Evolutionary conservation across 1,284 basidiomycete species (phyloP).

Genomic region (Hemileia vastatrix): DNA sequence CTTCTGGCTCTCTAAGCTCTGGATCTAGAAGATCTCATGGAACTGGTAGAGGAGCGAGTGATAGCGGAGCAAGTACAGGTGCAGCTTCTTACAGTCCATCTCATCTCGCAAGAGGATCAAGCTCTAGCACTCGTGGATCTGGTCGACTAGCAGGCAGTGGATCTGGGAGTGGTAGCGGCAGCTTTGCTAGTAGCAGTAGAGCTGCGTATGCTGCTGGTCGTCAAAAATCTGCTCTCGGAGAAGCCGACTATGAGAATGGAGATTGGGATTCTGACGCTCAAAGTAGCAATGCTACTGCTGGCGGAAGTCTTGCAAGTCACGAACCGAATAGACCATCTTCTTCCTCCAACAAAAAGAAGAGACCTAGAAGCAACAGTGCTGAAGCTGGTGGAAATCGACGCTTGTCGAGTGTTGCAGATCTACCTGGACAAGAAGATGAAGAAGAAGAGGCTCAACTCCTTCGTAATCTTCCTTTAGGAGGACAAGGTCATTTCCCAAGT

Average conservation of each 20-base stretch:
- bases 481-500: slow-evolving; percentile 28
- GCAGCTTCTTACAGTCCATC: slow-evolving; percentile 33
- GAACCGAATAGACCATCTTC: background rate
- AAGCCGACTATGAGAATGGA: slow-evolving; percentile 12
- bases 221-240: background rate
- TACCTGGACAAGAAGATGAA: background rate
- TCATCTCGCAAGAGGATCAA: slow-evolving; percentile 27
- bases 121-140: slow-evolving; percentile 27
- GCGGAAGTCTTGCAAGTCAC: slow-evolving; percentile 9
- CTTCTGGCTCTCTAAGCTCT: background rate
- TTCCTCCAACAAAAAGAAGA: background rate
- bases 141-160: background rate
- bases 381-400: background rate
- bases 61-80: slow-evolving; percentile 27
- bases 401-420: background rate
- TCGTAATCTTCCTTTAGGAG: background rate
- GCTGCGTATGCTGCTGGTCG: background rate
- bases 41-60: slow-evolving; percentile 22
- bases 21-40: background rate
- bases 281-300: slow-evolving; percentile 29
- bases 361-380: background rate
- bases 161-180: background rate
- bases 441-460: background rate
- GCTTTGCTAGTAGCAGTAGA: background rate
- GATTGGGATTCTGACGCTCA: slow-evolving; percentile 15